Conservation (phyloP, 1,284 basidiomycete species). For the Ceratobasidium sp. region DNA sequence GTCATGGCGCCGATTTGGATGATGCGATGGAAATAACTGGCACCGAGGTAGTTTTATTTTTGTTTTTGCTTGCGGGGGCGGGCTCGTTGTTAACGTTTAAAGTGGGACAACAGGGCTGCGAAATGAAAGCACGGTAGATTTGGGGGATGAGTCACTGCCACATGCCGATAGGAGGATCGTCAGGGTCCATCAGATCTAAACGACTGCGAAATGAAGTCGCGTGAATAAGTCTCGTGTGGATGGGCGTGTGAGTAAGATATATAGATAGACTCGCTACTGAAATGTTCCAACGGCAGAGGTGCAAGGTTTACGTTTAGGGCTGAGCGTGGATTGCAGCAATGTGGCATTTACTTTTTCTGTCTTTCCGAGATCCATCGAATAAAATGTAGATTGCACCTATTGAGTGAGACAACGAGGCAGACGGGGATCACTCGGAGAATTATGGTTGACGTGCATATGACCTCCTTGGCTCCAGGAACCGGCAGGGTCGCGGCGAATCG, state of each 20-base stretch:
- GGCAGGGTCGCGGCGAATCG: no score
- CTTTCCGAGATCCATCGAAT: no score
- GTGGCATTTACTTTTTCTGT: no score
- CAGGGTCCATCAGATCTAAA: constrained; percentile 4
- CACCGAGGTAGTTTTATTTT: background rate
- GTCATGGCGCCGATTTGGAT: constrained; percentile 31
- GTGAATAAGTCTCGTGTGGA: background rate
- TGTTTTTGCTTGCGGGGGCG: background rate
- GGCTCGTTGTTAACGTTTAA: no score
- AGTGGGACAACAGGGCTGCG: background rate
- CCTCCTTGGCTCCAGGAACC: no score
- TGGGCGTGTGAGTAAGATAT: background rate
- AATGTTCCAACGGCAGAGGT: background rate
- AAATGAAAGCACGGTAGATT: background rate
- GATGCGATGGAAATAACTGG: constrained; percentile 16
- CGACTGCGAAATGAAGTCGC: no score
- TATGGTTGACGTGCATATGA: background rate
- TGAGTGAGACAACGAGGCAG: background rate
- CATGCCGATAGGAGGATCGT: constrained; percentile 18
- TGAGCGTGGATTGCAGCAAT: background rate
- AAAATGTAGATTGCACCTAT: no score
- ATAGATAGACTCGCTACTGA: background rate
- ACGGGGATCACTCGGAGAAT: background rate
- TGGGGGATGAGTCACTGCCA: constrained; percentile 1
- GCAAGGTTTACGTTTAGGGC: background rate